Evolutionary conservation across 768 basidiomycete genomes (phyloP).

Genomic region (Bullera alba): DNA sequence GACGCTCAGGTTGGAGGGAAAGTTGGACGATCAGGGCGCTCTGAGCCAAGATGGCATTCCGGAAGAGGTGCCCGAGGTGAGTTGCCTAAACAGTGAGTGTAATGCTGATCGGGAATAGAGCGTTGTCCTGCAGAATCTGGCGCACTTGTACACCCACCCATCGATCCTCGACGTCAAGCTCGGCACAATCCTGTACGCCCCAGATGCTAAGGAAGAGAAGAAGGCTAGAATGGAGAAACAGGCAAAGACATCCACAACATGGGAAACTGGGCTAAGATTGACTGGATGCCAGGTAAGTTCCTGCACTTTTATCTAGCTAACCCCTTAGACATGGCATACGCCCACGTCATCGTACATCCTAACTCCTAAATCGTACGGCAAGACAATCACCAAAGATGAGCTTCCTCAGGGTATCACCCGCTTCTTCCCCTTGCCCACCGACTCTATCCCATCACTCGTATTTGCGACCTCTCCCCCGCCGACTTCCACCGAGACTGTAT

Average conservation of each 20-base stretch:
- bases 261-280: constrained; percentile 67
- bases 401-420: constrained; percentile 67
- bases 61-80: constrained; percentile 26
- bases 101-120: background rate
- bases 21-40: constrained; percentile 44
- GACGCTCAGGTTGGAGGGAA: constrained; percentile 65
- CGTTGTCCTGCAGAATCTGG: constrained; percentile 77
- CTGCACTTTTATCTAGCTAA: background rate
- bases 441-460: constrained; percentile 13
- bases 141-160: constrained; percentile 66
- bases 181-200: constrained; percentile 77
- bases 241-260: constrained; percentile 64
- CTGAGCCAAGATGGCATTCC: constrained; percentile 11
- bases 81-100: constrained; percentile 1
- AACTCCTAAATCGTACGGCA: constrained; percentile 65
- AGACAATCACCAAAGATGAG: constrained; percentile 60
- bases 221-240: constrained; percentile 65
- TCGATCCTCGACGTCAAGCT: constrained; percentile 90
- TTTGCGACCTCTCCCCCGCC: constrained; percentile 4
- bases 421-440: constrained; percentile 60
- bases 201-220: constrained; percentile 62
- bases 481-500: background rate
- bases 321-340: constrained; percentile 65
- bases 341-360: constrained; percentile 53
- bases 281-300: constrained; percentile 80